A percentile compares a stretch with the other conserved stretches of the same genome.
These are phyloP conservation scores for Cryoendolithus antarcticus DNA, from an alignment of 2,329 filamentous ascomycete species.

Conservation along the genomic window DNA sequence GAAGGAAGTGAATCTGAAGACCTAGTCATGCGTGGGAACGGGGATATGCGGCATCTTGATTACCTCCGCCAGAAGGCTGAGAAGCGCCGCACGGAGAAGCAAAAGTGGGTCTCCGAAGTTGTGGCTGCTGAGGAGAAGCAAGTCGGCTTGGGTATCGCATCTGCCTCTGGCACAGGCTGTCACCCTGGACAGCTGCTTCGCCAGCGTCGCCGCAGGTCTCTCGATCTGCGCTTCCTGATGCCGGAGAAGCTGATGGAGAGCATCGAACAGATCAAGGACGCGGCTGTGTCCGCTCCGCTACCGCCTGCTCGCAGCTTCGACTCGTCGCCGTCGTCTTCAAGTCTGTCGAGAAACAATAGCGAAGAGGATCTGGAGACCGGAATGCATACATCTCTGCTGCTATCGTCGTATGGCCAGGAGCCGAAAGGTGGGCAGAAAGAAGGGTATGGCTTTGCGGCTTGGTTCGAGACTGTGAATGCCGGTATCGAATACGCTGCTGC, in stretches of 20 bases:
- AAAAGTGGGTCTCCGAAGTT: no score
- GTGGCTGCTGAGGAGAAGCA: no score
- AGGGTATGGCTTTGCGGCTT: background rate
- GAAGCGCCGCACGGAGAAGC: no score
- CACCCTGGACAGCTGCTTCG: no score
- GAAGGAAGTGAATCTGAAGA: no score
- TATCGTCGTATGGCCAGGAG: background rate
- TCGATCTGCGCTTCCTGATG: background rate
- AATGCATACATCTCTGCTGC: background rate
- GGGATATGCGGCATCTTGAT: no score
- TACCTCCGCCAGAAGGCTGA: no score
- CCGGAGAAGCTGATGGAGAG: no score
- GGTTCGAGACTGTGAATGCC: slow-evolving; percentile 10
- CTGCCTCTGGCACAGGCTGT: no score
- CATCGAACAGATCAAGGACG: background rate
- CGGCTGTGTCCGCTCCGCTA: slow-evolving; percentile 6
- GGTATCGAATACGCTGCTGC: slow-evolving; percentile 12
- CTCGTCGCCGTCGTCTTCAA: background rate
- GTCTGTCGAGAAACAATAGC: background rate
- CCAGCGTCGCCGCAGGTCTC: background rate
- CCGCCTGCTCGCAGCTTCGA: background rate
- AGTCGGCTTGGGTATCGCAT: no score
- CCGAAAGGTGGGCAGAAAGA: background rate
- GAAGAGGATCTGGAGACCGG: background rate
- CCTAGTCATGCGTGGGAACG: no score